Base-by-base conservation (phyloP, 192 early-diverging fungal species). In the Coemansia sp. region DNA sequence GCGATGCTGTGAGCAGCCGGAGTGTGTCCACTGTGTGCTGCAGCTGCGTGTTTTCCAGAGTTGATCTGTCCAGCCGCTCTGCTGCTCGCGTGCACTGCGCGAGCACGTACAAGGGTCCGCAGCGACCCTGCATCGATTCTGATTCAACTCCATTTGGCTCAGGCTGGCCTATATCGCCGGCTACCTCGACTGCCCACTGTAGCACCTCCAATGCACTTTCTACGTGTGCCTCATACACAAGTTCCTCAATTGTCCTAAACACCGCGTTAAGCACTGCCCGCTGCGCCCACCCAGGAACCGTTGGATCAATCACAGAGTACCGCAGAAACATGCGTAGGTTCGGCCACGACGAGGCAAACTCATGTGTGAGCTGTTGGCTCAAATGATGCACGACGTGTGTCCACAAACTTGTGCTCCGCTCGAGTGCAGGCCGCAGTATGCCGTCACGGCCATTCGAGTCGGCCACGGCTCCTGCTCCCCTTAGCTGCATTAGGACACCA, bases 281-380 rank as follows among this genome's bases (percentile, higher is more conserved):
- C 43, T 74, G 72, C 11, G 67, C 72, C 72, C 72, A 74, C 10
- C 53, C 56, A 12, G 72, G 67, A 12, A 74, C 72, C 2, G 72
- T 65, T 0, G 67, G 67, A 47, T 74, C 72, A 39, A 65, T 19
- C 3, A 65, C 25, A 0, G 52, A 66, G n/a, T 57, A 65, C 45
- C 50, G 59, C 4, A 68, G 39, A 31, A 74, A 49, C 9, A 43
- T 59, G 12, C 39, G 47, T 4, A 59, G 21, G 21, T 51, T 60
- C 2, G 0, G 26, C 72, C 72, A 74, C 3, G 23, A 5, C 3
- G 0, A 10, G 6, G 8, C 37, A 54, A 39, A 35, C 3, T 43
- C 51, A 1, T 43, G 16, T 7, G 7, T 17, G 3, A 64, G 0
- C 6, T 29, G 52, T 11, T 25, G 47, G 21, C 62, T 43, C 19